Base-by-base conservation (phyloP, 805 yeast genomes). In the Zygosaccharomyces bailii region DNA sequence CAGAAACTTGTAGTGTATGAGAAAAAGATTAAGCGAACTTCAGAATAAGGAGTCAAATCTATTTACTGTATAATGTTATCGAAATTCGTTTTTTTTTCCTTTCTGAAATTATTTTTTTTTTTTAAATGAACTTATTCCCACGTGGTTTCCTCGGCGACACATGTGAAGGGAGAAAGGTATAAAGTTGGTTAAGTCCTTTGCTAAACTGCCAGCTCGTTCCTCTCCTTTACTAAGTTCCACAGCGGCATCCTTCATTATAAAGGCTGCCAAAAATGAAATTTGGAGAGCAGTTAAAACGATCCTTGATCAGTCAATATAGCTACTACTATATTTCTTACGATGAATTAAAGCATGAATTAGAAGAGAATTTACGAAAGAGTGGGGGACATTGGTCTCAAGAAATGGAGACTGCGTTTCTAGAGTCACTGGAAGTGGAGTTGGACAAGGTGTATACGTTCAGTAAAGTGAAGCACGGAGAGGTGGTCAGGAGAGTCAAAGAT, bases 371-470 rank as follows among this genome's bases (percentile, higher is more conserved):
- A 46, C 75, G 76, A 49, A 53, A 62, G 14, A 76, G 79, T 55
- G 74, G 74, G 49, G 65, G 68, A 44, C 53, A 64, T 20, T 93
- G 99, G 99, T 72, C 80, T 41, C 81, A 84, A 53, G 76, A 76
- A 23, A 71, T 82, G 45, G 99, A 93, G 65, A 95, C 89, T 55
- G 78, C 79, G 21, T 93, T 93, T 58, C 78, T 93, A 43, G 76
- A 77, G 38, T 69, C 73, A 35, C 66, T 91, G 49, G 98, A 93
- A 60, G 68, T 75, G 4, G 96, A 93, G 63, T 74, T 91, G 58
- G 97, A 90, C 67, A 93, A 91, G 68, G 96, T 93, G 11, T 91
- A 81, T 70, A 84, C 86, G 27, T 93, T 91, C 71, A 90, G 93
- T 55, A 84, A 81, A 62, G 85, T 91, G 46, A 91, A 91, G 66